Evolutionary conservation across 352 stramenopile genomes (phyloP), one percentile per base, ranked within the genome.

Genomic region (Pythium graminicola): DNA sequence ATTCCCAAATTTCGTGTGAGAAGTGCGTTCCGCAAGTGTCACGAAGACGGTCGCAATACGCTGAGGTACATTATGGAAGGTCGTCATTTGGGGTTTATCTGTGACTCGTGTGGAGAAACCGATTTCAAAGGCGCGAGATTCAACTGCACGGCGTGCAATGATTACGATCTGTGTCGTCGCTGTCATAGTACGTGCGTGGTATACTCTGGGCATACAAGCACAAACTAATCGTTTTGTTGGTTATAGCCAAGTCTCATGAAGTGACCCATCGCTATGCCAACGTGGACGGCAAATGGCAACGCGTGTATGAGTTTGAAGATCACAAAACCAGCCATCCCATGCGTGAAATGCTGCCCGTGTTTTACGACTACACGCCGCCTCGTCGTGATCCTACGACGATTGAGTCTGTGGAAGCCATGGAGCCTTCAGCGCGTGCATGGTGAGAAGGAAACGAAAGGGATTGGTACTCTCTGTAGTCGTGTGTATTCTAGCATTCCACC

Each of bases 51-150:
- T 1, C 61, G 72, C 13, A 64, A 62, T 4, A 90, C 81, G 14
- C 60, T 92, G 41, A 55, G 65, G 41, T 92, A 88, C 53, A 88
- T 92, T 45, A 90, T 92, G 81, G 79, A 89, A 48, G 81, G 76
- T 0, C 69, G 79, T 6, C 81, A 92, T 43, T 54, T 92, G 10
- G 81, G 81, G 0, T 92, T 92, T 43, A 89, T 89, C 35, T 92
- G 81, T 49, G 81, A 92, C 48, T 85, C 70, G 33, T 92, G 79
- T 36, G 81, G 77, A 11, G 70, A 89, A 65, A 89, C 79, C 20
- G 79, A 93, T 35, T 90, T 92, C 54, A 74, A 70, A 17, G 81
- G 81, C 14, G 53, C 75, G 33, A 75, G 81, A 9, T 93, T 75
- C 55, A 90, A 89, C 55, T 90, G 79, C 67, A 64, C 58, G 4